A percentile compares a stretch with the other conserved stretches of the same genome.
Conservation (phyloP, 2,329 filamentous ascomycete genomes). For the Parastagonospora nodorum region DNA sequence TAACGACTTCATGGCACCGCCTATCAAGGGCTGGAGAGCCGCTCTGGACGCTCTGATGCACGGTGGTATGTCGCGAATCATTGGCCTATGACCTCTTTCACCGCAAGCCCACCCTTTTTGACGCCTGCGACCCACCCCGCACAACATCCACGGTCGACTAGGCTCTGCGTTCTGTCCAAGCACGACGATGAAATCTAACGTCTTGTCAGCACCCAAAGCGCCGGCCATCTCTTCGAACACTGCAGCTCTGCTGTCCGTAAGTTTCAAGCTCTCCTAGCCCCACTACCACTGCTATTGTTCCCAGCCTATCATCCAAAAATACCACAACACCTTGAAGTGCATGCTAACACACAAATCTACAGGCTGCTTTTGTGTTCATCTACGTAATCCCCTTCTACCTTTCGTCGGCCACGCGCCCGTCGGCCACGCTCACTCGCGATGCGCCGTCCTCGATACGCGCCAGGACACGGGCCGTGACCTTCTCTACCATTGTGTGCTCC, state of each 20-base stretch:
- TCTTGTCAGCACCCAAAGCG: slow-evolving; percentile 42
- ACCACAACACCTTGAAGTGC: slow-evolving; percentile 13
- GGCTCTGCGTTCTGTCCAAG: slow-evolving; percentile 10
- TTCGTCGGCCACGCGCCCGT: slow-evolving; percentile 78
- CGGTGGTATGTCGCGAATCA: slow-evolving; percentile 44
- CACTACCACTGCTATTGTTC: slow-evolving; percentile 20
- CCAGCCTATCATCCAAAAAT: slow-evolving; percentile 29
- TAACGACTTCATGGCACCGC: slow-evolving; percentile 38
- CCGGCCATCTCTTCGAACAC: slow-evolving; percentile 41
- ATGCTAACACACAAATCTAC: slow-evolving; percentile 26
- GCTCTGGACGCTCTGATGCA: slow-evolving; percentile 42
- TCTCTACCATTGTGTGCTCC: slow-evolving; percentile 74
- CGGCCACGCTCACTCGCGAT: slow-evolving; percentile 78
- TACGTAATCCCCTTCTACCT: slow-evolving; percentile 94
- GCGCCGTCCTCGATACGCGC: slow-evolving; percentile 87
- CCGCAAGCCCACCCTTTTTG: slow-evolving; percentile 11
- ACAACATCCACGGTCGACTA: slow-evolving; percentile 22
- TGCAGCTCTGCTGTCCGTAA: slow-evolving; percentile 47
- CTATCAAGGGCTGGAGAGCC: slow-evolving; percentile 37
- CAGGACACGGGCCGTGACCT: slow-evolving; percentile 77
- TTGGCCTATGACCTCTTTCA: slow-evolving; percentile 34
- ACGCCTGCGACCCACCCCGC: slow-evolving; percentile 31
- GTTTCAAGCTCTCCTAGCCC: slow-evolving; percentile 35
- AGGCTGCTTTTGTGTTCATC: slow-evolving; percentile 81
- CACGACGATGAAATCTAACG: slow-evolving; percentile 34